Conservation (phyloP, 371 early-diverging fungal species). For the Mucor circinelloides region DNA sequence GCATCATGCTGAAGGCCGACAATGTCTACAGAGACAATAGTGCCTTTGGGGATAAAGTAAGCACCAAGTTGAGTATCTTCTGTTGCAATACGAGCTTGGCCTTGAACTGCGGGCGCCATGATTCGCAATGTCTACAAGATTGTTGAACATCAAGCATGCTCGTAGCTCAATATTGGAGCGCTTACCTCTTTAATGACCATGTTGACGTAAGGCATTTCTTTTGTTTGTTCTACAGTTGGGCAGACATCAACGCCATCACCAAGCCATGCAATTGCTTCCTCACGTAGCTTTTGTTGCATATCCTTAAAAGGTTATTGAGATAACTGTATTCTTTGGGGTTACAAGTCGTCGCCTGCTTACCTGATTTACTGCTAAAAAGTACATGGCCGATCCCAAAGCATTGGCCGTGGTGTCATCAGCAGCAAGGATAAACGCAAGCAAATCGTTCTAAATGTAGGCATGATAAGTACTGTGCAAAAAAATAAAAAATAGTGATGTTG, state of each 20-base stretch:
- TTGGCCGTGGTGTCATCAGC: constrained; percentile 41
- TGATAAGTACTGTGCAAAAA: neutral
- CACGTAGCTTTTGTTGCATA: constrained; percentile 20
- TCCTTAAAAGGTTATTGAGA: constrained; percentile 11
- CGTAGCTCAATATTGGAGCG: neutral
- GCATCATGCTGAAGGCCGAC: constrained; percentile 28
- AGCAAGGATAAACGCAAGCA: constrained; percentile 28
- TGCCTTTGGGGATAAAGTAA: constrained; percentile 11
- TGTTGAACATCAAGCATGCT: neutral
- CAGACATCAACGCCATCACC: constrained; percentile 13
- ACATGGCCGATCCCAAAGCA: constrained; percentile 28
- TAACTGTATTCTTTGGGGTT: neutral
- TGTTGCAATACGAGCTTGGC: constrained; percentile 6
- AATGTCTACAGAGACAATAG: constrained; percentile 13
- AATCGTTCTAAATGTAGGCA: neutral
- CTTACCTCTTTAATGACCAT: constrained; percentile 40
- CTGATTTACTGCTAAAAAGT: constrained; percentile 33
- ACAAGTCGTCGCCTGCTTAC: constrained; percentile 11
- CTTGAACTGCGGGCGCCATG: neutral
- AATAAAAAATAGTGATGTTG: too few species aligned
- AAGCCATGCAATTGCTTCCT: constrained; percentile 10
- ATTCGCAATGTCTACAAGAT: neutral
- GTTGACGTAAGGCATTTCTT: constrained; percentile 45
- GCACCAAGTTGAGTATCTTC: constrained; percentile 10
- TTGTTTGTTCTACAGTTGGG: constrained; percentile 40